phyloP scores from a whole-genome alignment of 345 rosid genomes.

The Dipteronia sinensis region DNA sequence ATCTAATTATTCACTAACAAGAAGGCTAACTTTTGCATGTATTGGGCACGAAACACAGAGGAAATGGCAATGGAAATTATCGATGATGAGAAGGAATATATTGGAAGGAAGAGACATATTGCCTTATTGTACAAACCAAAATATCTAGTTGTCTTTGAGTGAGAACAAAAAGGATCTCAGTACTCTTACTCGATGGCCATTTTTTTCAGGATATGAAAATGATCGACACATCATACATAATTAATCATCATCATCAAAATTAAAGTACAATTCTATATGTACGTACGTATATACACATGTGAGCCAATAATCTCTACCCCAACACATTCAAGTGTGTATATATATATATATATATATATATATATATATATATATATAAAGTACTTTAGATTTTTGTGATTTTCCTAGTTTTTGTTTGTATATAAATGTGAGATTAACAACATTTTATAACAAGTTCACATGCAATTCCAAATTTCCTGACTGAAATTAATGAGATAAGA shows the following conservation, averaged over 20 bases:
- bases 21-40: not conserved
- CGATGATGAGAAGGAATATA: slow-evolving; percentile 4
- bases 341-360: not conserved
- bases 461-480: too few relatives aligned
- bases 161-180: slow-evolving; percentile 5
- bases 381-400: not conserved
- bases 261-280: not conserved
- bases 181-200: too few relatives aligned
- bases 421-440: too few relatives aligned
- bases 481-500: too few relatives aligned
- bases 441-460: too few relatives aligned
- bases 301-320: not conserved
- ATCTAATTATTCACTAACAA: not conserved
- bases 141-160: slow-evolving; percentile 1
- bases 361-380: not conserved
- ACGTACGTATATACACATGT: not conserved
- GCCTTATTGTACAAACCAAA: slow-evolving; percentile 7
- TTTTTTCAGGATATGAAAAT: not conserved
- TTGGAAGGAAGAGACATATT: not conserved
- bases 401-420: not conserved
- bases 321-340: not conserved
- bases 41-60: not conserved
- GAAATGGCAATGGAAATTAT: not conserved
- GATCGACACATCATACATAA: not conserved
- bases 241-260: not conserved